Evolutionary conservation across 345 rosid species (phyloP), one percentile per base, ranked within the genome.

Genomic region (Murraya paniculata): DNA sequence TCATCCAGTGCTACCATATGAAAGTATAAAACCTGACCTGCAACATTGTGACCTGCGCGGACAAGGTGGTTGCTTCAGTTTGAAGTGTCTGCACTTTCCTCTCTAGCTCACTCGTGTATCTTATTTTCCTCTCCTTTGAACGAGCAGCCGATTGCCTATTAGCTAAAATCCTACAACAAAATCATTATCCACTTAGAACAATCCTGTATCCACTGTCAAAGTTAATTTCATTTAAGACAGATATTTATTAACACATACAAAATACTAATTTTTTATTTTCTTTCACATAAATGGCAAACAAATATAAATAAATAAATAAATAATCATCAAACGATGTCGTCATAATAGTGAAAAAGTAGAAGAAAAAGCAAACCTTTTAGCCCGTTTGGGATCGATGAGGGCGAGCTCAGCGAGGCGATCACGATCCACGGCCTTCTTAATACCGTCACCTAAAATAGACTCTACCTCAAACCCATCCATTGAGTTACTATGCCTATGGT

Each of bases 11-110:
- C 56, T 13, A 62, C n/a, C 8, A 72, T 19, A 10, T 30, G 59
- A 38, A 76, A 21, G 9, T 28, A 30, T 41, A 18, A 60, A 60
- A 22, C 36, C 67, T 22, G 80, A 92, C 98, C 98, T 95, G 98
- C 74, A 95, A 81, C 89, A 92, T 76, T 5, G 98, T 92, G 82
- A 95, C 95, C 85, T 95, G 98, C 4, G 99, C 99, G n/a, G 99
- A 95, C 72, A 95, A 89, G 27, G 92, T 93, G 38, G 99, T 93
- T 28, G 99, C 99, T 88, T 95, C 99, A 24, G 92, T 90, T 87
- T 95, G 99, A 83, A 95, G 98, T 21, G 99, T 95, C 88, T 92
- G 99, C 70, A 95, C 99, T 81, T 93, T 95, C 91, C 91, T 95
- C 87, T 95, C 99, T 71, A 95, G 86, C 89, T 95, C 98, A 85